Percentiles rank a stretch among this genome's conserved stretches.
These are phyloP conservation scores for Dictyostelium capitatum DNA, from an alignment of 78 protist genomes.

Conservation along the genomic window DNA sequence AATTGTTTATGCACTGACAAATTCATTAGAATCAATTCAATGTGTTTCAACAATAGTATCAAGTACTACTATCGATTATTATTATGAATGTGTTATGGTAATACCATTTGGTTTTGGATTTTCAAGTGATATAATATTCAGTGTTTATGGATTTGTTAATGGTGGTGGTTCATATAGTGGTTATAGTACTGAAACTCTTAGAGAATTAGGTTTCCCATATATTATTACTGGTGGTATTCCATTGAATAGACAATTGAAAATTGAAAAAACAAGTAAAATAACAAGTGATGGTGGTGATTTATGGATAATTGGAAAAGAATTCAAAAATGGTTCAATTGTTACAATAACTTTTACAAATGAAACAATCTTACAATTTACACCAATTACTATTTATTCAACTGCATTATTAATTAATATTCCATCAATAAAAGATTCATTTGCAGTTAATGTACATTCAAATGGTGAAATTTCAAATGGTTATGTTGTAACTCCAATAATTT, in stretches of 20 bases:
- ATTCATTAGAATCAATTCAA: not conserved
- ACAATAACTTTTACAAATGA: too few species aligned
- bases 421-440: not conserved
- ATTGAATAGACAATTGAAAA: not conserved
- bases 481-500: not conserved
- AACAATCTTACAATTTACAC: not conserved
- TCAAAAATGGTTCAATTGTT: not conserved
- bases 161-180: slow-evolving; percentile 14
- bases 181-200: not conserved
- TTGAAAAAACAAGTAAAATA: not conserved
- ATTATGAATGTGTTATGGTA: not conserved
- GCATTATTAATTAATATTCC: not conserved
- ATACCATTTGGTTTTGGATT: not conserved
- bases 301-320: not conserved
- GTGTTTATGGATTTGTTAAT: slow-evolving; percentile 23
- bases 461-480: not conserved
- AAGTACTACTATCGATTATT: not conserved
- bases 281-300: not conserved
- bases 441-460: not conserved
- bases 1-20: not conserved
- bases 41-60: not conserved
- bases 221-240: not conserved
- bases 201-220: too few species aligned
- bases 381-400: not conserved
- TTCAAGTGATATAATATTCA: not conserved